phyloP scores from a whole-genome alignment of 495 filamentous ascomycete genomes.

The Talaromyces trachyspermus region DNA sequence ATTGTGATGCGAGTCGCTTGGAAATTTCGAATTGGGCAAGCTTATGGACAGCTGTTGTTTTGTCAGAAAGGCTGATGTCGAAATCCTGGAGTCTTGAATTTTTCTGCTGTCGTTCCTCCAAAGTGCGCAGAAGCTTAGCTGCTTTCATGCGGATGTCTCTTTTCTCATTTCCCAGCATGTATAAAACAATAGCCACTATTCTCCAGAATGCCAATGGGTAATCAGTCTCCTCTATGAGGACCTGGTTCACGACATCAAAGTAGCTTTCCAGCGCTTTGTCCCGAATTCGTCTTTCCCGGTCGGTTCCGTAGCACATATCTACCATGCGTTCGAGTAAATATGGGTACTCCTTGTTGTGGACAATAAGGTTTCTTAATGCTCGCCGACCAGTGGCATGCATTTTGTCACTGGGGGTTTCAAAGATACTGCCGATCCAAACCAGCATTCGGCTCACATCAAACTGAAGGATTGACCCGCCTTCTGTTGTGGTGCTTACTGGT shows the following conservation, averaged over 20 bases:
- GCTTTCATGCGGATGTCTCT: conserved; percentile 83
- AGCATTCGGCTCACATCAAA: conserved; percentile 92
- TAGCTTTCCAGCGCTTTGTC: conserved; percentile 89
- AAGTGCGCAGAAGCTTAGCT: conserved; percentile 68
- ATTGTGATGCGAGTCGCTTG: conserved; percentile 77
- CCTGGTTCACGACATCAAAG: conserved; percentile 83
- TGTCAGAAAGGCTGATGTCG: conserved; percentile 96
- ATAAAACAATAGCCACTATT: conserved; percentile 77
- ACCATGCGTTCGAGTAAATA: conserved; percentile 82
- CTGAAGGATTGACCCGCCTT: conserved; percentile 71
- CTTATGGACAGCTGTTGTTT: conserved; percentile 96
- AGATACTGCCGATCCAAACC: conserved; percentile 90
- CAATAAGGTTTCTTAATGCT: conserved; percentile 82
- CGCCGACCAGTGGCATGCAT: conserved; percentile 86
- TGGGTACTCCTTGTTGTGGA: conserved; percentile 79
- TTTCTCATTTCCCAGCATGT: conserved; percentile 84
- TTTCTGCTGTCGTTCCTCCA: conserved; percentile 79
- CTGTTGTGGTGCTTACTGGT: conserved; percentile 79
- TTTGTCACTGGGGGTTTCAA: conserved; percentile 79
- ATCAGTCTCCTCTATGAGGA: conserved; percentile 70
- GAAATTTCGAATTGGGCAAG: conserved; percentile 95
- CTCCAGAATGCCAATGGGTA: conserved; percentile 86
- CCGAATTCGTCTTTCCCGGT: not conserved
- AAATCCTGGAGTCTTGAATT: conserved; percentile 91
- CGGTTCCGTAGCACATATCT: conserved; percentile 65